phyloP scores from a whole-genome alignment of 495 filamentous ascomycete species.

The Neurospora sp. region DNA sequence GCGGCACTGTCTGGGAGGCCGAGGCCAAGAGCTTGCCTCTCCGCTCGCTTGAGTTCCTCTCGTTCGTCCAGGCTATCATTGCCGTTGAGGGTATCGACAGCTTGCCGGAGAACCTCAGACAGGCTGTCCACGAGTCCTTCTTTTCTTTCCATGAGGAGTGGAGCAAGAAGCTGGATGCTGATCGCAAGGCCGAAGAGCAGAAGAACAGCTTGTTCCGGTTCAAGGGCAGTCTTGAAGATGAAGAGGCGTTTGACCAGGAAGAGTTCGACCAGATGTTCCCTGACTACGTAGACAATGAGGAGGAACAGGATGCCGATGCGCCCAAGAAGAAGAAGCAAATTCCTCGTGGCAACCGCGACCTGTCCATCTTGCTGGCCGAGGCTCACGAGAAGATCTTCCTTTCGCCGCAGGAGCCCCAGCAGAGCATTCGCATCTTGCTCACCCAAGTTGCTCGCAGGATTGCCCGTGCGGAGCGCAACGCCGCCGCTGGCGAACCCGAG shows the following conservation, averaged over 20 bases:
- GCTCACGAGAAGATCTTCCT: conserved; percentile 42
- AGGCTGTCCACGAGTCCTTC: conserved; percentile 43
- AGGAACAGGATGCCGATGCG: conserved; percentile 8
- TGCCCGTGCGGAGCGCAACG: conserved; percentile 15
- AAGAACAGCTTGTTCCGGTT: conserved; percentile 73
- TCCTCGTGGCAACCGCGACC: conserved; percentile 26
- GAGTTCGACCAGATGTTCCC: conserved; percentile 77
- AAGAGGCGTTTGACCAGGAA: conserved; percentile 64
- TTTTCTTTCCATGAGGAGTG: conserved; percentile 65
- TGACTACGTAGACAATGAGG: conserved; percentile 40
- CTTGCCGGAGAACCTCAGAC: conserved; percentile 22
- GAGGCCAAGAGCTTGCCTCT: conserved; percentile 17
- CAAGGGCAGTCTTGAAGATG: conserved; percentile 60
- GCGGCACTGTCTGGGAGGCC: conserved; percentile 27
- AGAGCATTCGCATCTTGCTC: conserved; percentile 29
- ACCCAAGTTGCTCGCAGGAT: conserved; percentile 27
- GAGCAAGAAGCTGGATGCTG: conserved; percentile 60
- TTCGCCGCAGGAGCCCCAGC: conserved; percentile 18
- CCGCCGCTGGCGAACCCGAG: conserved; percentile 22
- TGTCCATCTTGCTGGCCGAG: conserved; percentile 34
- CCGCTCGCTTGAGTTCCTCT: conserved; percentile 40
- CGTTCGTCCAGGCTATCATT: conserved; percentile 25
- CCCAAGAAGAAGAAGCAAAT: conserved; percentile 13
- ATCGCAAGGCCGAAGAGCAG: conserved; percentile 59
- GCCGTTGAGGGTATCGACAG: conserved; percentile 33